phyloP scores from a whole-genome alignment of 352 stramenopile species.

The Saprolegnia parasitica region DNA sequence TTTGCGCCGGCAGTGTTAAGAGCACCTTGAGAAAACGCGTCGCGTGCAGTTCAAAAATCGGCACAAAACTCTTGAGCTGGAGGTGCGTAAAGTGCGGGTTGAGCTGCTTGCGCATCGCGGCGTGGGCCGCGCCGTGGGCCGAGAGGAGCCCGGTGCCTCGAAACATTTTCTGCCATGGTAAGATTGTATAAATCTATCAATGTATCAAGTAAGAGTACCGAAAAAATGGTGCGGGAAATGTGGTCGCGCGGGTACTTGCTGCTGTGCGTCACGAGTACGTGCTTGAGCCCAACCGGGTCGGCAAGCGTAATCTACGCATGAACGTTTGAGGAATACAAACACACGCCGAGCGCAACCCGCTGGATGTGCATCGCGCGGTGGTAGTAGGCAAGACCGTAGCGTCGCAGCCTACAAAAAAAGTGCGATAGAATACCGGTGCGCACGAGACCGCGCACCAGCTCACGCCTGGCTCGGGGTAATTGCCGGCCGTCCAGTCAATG shows the following conservation, averaged over 20 bases:
- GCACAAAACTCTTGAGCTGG: neutral
- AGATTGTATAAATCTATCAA: too few species aligned
- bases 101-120: neutral
- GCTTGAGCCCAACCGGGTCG: constrained; percentile 13
- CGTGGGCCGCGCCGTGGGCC: neutral
- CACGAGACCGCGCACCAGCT: neutral
- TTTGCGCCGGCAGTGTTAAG: neutral
- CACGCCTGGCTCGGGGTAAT: constrained; percentile 8
- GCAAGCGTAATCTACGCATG: neutral
- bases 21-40: too few species aligned
- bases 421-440: too few species aligned
- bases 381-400: neutral
- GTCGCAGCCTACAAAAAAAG: neutral
- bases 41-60: neutral
- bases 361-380: neutral
- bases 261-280: constrained; percentile 2
- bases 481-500: neutral
- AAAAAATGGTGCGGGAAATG: neutral
- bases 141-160: neutral
- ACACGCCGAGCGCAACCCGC: too few species aligned
- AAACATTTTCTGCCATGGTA: neutral
- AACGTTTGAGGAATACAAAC: too few species aligned
- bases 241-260: constrained; percentile 4
- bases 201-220: neutral
- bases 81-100: neutral